A percentile compares a stretch with the other conserved stretches of the same genome.
These are phyloP conservation scores for Monosporascus sp. DNA, from an alignment of 2,329 filamentous ascomycete genomes.

Conservation along the genomic window DNA sequence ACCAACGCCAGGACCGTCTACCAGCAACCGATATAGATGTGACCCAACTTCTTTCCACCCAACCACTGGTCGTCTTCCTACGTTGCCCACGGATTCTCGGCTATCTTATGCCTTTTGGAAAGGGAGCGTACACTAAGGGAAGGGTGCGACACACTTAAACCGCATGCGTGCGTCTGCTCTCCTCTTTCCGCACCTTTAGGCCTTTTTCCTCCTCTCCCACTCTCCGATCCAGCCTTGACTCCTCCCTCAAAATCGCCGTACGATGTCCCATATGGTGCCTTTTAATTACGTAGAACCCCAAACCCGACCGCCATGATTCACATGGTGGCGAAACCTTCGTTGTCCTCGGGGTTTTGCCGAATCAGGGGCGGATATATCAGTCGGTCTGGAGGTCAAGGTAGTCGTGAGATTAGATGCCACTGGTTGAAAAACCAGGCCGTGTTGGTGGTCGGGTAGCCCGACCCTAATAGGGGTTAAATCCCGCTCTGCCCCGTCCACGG, in stretches of 20 bases:
- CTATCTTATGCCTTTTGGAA: too few species aligned
- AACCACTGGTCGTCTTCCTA: not conserved
- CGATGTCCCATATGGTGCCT: not conserved
- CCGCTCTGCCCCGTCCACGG: conserved; percentile 53
- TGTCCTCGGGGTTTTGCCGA: not conserved
- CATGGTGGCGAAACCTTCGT: not conserved
- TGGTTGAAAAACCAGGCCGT: not conserved
- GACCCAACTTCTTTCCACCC: not conserved
- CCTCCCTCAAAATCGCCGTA: too few species aligned
- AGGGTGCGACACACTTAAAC: conserved; percentile 42
- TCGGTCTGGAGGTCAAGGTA: not conserved
- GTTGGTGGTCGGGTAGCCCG: not conserved
- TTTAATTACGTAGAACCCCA: not conserved
- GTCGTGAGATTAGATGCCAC: not conserved
- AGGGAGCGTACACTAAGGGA: conserved; percentile 5
- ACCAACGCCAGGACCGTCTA: not conserved
- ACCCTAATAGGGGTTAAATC: conserved; percentile 58
- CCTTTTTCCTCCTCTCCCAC: conserved; percentile 8
- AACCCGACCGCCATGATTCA: not conserved
- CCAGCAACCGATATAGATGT: not conserved
- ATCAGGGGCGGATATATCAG: not conserved
- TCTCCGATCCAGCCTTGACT: not conserved
- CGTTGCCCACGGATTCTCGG: not conserved
- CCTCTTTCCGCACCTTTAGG: conserved; percentile 13
- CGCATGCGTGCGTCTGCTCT: conserved; percentile 17